A percentile compares a stretch with the other conserved stretches of the same genome.
Conservation (phyloP, 1,139 yeast genomes). For the Blastobotrys capitulatus region DNA sequence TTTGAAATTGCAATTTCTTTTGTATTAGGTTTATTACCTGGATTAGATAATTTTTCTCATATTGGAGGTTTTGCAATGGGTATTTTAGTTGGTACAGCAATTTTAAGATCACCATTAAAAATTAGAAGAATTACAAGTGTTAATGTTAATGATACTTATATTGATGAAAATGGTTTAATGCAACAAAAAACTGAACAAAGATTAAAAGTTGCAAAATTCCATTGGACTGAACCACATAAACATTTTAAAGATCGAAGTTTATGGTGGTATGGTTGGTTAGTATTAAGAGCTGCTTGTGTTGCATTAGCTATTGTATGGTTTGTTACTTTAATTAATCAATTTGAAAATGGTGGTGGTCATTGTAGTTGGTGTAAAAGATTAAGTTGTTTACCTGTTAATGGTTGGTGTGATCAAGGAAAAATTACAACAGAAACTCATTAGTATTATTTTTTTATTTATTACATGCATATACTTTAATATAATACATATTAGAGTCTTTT, state of each 20-base stretch:
- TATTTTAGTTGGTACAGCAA: slow-evolving; percentile 43
- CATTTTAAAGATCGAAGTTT: slow-evolving; percentile 34
- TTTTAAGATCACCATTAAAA: slow-evolving; percentile 54
- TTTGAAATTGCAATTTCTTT: slow-evolving; percentile 56
- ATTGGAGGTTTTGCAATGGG: slow-evolving; percentile 75
- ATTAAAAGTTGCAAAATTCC: slow-evolving; percentile 23
- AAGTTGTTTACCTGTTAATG: slow-evolving; percentile 64
- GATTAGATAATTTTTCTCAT: slow-evolving; percentile 71
- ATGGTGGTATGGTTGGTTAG: slow-evolving; percentile 49
- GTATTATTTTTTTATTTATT: too few relatives aligned
- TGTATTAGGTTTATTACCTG: slow-evolving; percentile 65
- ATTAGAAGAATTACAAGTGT: slow-evolving; percentile 32
- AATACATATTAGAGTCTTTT: too few relatives aligned
- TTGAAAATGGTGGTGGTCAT: slow-evolving; percentile 42
- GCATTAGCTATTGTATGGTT: slow-evolving; percentile 48
- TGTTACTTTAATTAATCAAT: slow-evolving; percentile 45
- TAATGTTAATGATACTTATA: slow-evolving; percentile 7
- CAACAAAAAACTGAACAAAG: slow-evolving; percentile 10
- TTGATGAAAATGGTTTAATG: slow-evolving; percentile 8
- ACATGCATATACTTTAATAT: too few relatives aligned
- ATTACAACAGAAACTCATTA: slow-evolving; percentile 28
- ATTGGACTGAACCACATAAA: slow-evolving; percentile 21
- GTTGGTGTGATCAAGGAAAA: slow-evolving; percentile 65
- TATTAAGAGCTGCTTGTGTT: slow-evolving; percentile 44
- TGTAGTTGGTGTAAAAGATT: slow-evolving; percentile 73